A percentile compares a stretch with the other conserved stretches of the same genome.
Conservation (phyloP, 148 eudicot species). For the Silene latifolia region DNA sequence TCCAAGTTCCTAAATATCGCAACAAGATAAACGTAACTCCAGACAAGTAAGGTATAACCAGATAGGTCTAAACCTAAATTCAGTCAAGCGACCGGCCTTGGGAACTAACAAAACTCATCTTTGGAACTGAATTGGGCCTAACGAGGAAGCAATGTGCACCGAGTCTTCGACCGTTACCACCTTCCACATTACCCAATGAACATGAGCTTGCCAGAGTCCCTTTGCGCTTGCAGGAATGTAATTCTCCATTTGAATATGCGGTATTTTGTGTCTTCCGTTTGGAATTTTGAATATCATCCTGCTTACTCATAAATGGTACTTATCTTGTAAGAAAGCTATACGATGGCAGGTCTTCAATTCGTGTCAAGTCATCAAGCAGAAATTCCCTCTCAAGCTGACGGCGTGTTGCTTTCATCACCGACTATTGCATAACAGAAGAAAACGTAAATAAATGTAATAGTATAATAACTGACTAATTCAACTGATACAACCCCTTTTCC, state of each 20-base stretch:
- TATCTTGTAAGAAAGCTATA: constrained; percentile 62
- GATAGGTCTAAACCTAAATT: constrained; percentile 1
- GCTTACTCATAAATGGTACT: constrained; percentile 8
- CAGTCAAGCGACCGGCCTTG: constrained; percentile 4
- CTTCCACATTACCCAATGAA: not conserved
- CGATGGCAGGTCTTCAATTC: constrained; percentile 85
- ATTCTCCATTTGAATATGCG: not conserved
- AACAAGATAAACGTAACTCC: not conserved
- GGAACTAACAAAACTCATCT: constrained; percentile 13
- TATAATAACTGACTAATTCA: not conserved
- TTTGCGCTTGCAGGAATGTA: constrained; percentile 16
- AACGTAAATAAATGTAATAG: constrained; percentile 7
- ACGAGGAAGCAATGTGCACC: constrained; percentile 6
- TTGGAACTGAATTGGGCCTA: constrained; percentile 12
- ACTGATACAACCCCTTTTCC: not conserved
- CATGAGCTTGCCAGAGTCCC: constrained; percentile 8
- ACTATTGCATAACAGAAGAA: constrained; percentile 34
- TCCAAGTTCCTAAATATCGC: constrained; percentile 11
- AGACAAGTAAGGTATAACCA: not conserved
- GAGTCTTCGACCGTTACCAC: constrained; percentile 13
- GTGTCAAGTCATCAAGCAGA: constrained; percentile 58
- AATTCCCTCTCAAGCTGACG: constrained; percentile 87
- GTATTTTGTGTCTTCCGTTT: constrained; percentile 8
- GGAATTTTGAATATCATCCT: constrained; percentile 4
- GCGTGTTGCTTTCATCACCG: constrained; percentile 97